Base-by-base conservation (phyloP, 805 yeast genomes). In the Lipomyces orientalis region DNA sequence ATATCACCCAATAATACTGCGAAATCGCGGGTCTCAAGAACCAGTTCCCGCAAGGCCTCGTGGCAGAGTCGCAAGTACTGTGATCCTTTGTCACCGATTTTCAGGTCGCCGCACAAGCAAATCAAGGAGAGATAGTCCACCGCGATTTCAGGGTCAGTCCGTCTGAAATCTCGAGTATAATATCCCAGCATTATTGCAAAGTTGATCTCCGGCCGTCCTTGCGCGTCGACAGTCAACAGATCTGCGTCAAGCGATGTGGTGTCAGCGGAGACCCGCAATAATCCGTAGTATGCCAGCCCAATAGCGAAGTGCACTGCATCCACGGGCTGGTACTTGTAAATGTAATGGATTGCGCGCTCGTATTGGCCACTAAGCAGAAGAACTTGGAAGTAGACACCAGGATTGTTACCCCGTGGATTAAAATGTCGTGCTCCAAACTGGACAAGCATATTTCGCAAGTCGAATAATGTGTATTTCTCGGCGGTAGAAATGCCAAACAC, bases 241-340 rank as follows among this genome's bases (percentile, higher is more conserved):
- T 80, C 84, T 7, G 72, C 69, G 4, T 68, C 75, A 14, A 69
- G 70, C 22, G 60, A 60, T 60, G 72, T 72, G 59, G 67, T 60
- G 55, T 75, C 81, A 29, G 70, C 74, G 0, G 85, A 78, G 2
- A 86, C 85, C 64, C 85, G 85, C 66, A 92, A 76, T 65, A 92
- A 80, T 0, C 94, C 91, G 75, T 88, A 87, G 76, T 90, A 88
- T 7, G 88, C 86, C 61, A 95, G 82, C 0, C 90, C 91, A 71
- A 95, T 90, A 0, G 97, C 92, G 70, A 93, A 83, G 79, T 95
- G 98, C 16, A 93, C 95, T 10, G 97, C 90, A 74, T 92, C 97
- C 64, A 91, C 86, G 76, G 91, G 97, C 76, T 86, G 89, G 55
- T 85, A 80, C 43, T 83, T 79, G 73, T 86, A 85, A 39, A 88